Conservation (phyloP, 768 basidiomycete species). For the Boletus vinaceobasis region DNA sequence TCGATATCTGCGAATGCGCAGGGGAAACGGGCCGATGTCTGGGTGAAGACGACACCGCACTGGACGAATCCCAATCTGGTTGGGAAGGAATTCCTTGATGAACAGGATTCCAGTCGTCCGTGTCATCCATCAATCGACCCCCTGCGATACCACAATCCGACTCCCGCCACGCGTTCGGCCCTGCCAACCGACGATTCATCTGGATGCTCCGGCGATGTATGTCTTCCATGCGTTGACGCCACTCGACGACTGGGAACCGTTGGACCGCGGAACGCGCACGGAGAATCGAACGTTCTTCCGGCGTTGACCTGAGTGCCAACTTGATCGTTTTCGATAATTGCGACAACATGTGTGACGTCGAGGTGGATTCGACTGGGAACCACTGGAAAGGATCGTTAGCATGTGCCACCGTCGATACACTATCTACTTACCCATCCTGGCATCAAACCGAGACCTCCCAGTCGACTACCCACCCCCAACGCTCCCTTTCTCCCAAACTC, state of each 20-base stretch:
- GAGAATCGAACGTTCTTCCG: constrained; percentile 88
- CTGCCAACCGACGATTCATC: constrained; percentile 66
- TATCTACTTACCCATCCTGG: constrained; percentile 82
- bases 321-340: constrained; percentile 94
- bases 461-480: constrained; percentile 88
- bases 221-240: constrained; percentile 94
- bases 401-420: neutral
- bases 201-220: constrained; percentile 85
- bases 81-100: constrained; percentile 60
- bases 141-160: constrained; percentile 56
- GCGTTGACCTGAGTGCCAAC: constrained; percentile 84
- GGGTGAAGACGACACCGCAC: constrained; percentile 39
- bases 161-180: constrained; percentile 71
- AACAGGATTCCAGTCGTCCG: constrained; percentile 79
- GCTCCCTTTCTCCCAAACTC: constrained; percentile 97
- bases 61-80: constrained; percentile 75
- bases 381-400: constrained; percentile 48
- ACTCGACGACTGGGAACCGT: constrained; percentile 96
- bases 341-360: constrained; percentile 92
- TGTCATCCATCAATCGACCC: constrained; percentile 52
- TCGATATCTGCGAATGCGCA: constrained; percentile 59
- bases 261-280: constrained; percentile 93
- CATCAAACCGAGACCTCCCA: constrained; percentile 95
- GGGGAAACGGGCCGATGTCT: constrained; percentile 52
- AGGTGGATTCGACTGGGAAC: constrained; percentile 94